Evolutionary conservation across 2,329 filamentous ascomycete species (phyloP).

Genomic region (Zalaria obscura): DNA sequence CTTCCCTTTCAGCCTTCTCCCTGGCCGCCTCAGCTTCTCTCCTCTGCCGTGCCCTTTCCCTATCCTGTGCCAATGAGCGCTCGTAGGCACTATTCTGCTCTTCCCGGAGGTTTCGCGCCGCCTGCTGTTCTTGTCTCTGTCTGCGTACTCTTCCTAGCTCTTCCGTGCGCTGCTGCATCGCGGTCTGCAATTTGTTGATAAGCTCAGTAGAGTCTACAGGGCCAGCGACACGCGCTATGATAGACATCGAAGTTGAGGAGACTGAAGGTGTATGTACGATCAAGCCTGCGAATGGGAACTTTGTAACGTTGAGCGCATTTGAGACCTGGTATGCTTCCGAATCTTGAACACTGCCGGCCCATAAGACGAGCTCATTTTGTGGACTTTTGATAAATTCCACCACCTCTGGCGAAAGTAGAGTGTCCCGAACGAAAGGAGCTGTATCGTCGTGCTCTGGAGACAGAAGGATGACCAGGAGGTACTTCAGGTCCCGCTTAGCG

Average conservation of each 20-base stretch:
- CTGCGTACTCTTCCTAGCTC: constrained; percentile 63
- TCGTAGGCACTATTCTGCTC: constrained; percentile 93
- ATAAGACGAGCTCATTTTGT: constrained; percentile 67
- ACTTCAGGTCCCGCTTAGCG: constrained; percentile 83
- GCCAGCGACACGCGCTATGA: constrained; percentile 66
- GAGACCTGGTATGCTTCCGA: constrained; percentile 90
- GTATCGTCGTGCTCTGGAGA: constrained; percentile 95
- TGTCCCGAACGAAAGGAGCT: constrained; percentile 64
- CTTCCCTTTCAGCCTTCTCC: constrained; percentile 50
- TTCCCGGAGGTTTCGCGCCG: constrained; percentile 64
- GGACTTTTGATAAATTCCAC: constrained; percentile 60
- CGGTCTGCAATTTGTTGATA: constrained; percentile 57
- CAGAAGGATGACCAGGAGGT: constrained; percentile 73
- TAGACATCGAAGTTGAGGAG: constrained; percentile 77
- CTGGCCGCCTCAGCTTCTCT: constrained; percentile 58
- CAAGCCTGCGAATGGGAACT: constrained; percentile 79
- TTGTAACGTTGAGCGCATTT: constrained; percentile 74
- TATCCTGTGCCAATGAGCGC: constrained; percentile 72
- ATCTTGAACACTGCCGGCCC: constrained; percentile 87
- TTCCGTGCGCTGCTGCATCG: constrained; percentile 61
- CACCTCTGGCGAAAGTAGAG: constrained; percentile 63
- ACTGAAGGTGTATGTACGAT: constrained; percentile 79
- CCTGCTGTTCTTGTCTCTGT: constrained; percentile 64
- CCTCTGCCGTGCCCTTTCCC: constrained; percentile 65
- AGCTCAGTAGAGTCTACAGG: constrained; percentile 57